Evolutionary conservation across 2,329 filamentous ascomycete genomes (phyloP), one percentile per base, ranked within the genome.

Genomic region (Phyllosticta citrichinensis): DNA sequence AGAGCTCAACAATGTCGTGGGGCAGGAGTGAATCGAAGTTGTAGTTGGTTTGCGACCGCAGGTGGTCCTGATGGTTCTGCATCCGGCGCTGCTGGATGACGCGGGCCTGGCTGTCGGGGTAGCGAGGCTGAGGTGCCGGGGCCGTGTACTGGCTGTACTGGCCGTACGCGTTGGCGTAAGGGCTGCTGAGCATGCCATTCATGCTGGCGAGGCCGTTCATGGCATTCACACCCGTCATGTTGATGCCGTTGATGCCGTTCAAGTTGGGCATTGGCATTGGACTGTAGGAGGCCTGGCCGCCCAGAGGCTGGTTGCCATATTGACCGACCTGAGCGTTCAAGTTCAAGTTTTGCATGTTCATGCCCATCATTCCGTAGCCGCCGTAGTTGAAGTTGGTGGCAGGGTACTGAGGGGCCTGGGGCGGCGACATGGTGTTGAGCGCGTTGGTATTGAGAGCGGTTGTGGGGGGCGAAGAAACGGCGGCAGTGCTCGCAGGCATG

Each of bases 1-100:
- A 97, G 40, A 97, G 80, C 57, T 85, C 82, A 74, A 96, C 95
- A 68, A 99, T 90, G 68, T 91, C 87, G 56, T 91, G 90, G 40
- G 82, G 81, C 68, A 94, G 87, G 35, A 87, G 83, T 71, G 96
- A 80, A 14, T 89, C 85, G 70, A 89, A 83, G 71, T 94, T 93
- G 67, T 88, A 58, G 51, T 57, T 55, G 5, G 54, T 52, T 22
- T 56, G 85, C 76, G 90, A 97, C 63, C 91, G 88, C 68, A 87
- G 88, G 54, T 79, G 78, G 54, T 76, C 86, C 76, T 90, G 86
- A 64, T 83, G 87, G 69, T 89, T 87, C 68, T 88, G 82, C 71
- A 87, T 82, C 65, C 89, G 88, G 65, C 89, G 87, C 73, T 84
- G 84, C 73, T 89, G 86, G 62, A 89, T 89, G 63, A 88, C 85